phyloP scores from a whole-genome alignment of 192 early-diverging fungal genomes.

The Coemansia sp. region DNA sequence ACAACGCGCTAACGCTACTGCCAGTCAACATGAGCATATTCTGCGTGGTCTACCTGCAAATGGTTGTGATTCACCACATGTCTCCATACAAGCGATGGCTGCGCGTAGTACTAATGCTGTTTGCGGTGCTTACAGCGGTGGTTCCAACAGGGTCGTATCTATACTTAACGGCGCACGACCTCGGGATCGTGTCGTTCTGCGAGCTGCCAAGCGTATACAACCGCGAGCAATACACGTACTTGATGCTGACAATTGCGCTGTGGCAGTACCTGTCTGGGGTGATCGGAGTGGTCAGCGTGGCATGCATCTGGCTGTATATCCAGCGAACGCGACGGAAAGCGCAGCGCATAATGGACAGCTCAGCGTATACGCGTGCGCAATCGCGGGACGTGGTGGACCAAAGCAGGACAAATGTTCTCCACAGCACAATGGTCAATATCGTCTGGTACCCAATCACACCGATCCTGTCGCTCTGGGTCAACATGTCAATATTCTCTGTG shows the following conservation, averaged over 20 bases:
- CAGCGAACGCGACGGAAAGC: conserved; percentile 16
- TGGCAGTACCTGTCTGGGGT: conserved; percentile 35
- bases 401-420: conserved; percentile 13
- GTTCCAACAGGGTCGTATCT: conserved; percentile 22
- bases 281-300: conserved; percentile 25
- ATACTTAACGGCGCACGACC: conserved; percentile 5
- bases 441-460: conserved; percentile 44
- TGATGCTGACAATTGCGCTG: conserved; percentile 9
- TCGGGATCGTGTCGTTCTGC: conserved; percentile 13
- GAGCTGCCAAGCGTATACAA: neutral
- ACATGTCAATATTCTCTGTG: conserved; percentile 21
- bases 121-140: conserved; percentile 10
- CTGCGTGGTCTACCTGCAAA: conserved; percentile 37
- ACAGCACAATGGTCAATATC: conserved; percentile 23
- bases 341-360: neutral
- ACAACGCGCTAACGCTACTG: conserved; percentile 2
- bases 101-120: conserved; percentile 10
- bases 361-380: conserved; percentile 3
- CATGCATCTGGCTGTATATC: conserved; percentile 9
- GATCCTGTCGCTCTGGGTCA: conserved; percentile 37
- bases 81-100: conserved; percentile 27
- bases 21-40: conserved; percentile 18
- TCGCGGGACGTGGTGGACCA: neutral
- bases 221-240: conserved; percentile 14
- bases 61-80: conserved; percentile 35